A percentile compares a stretch with the other conserved stretches of the same genome.
These are phyloP conservation scores for Castanospermum australe DNA, from an alignment of 306 rosid species.

Conservation along the genomic window DNA sequence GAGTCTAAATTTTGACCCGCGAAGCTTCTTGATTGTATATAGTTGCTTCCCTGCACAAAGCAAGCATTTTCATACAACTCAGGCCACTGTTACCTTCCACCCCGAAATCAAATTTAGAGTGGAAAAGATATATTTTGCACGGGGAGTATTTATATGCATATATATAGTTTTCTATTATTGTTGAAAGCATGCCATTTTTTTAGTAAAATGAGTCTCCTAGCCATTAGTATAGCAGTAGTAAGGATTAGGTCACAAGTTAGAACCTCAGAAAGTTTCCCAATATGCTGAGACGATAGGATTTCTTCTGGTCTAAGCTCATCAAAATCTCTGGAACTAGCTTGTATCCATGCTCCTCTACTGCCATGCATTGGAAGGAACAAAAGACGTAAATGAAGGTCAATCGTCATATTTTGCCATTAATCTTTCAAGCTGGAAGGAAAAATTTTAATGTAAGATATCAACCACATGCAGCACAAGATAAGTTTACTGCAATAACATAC, in stretches of 20 bases:
- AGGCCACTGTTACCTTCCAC: background rate
- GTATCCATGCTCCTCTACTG: conserved; percentile 53
- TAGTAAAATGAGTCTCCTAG: background rate
- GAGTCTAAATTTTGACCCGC: conserved; percentile 39
- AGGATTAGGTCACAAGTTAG: conserved; percentile 26
- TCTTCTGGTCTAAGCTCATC: conserved; percentile 40
- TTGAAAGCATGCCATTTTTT: background rate
- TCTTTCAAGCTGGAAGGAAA: background rate
- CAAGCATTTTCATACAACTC: conserved; percentile 16
- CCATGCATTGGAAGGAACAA: conserved; percentile 9
- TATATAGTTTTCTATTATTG: background rate
- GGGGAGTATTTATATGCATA: background rate
- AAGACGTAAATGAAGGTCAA: background rate
- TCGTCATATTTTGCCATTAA: background rate
- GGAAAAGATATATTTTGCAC: background rate
- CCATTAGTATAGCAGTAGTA: background rate
- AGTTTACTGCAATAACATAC: background rate
- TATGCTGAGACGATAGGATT: conserved; percentile 41
- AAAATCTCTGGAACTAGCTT: conserved; percentile 33
- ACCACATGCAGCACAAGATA: background rate
- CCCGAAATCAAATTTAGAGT: background rate
- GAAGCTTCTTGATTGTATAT: conserved; percentile 40
- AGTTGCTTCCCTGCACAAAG: conserved; percentile 56
- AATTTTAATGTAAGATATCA: background rate
- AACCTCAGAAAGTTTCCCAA: conserved; percentile 49